phyloP scores from a whole-genome alignment of 495 filamentous ascomycete species.

The Alectoria sarmentosa region DNA sequence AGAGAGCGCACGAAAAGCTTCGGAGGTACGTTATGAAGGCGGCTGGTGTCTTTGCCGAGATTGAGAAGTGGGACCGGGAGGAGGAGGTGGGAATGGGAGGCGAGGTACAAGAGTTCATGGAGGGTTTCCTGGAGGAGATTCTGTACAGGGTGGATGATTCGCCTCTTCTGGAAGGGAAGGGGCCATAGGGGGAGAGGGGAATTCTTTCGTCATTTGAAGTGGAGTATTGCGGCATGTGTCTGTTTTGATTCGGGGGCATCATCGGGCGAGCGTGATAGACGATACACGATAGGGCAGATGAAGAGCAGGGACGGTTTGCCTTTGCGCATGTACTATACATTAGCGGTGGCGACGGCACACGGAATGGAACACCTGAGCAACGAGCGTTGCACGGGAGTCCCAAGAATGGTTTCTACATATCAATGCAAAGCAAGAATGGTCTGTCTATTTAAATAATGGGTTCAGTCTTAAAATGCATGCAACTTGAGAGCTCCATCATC shows the following conservation, averaged over 20 bases:
- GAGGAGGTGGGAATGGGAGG: conserved; percentile 87
- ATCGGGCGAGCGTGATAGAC: too few species aligned
- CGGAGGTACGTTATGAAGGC: conserved; percentile 70
- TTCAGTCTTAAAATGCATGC: too few species aligned
- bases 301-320: not conserved
- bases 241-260: not conserved
- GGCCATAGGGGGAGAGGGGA: not conserved
- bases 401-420: too few species aligned
- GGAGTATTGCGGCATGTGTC: not conserved
- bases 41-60: conserved; percentile 69
- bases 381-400: too few species aligned
- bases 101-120: conserved; percentile 76
- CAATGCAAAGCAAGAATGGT: too few species aligned
- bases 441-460: too few species aligned
- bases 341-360: too few species aligned
- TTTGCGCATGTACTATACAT: too few species aligned
- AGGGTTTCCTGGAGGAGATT: conserved; percentile 89
- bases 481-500: too few species aligned
- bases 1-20: conserved; percentile 75
- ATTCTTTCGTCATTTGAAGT: not conserved
- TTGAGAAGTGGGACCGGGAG: conserved; percentile 77
- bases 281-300: not conserved
- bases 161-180: not conserved
- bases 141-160: conserved; percentile 72
- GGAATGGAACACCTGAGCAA: too few species aligned